Evolutionary conservation across 2,329 filamentous ascomycete genomes (phyloP), one percentile per base, ranked within the genome.

Genomic region (Aspergillus versicolor): DNA sequence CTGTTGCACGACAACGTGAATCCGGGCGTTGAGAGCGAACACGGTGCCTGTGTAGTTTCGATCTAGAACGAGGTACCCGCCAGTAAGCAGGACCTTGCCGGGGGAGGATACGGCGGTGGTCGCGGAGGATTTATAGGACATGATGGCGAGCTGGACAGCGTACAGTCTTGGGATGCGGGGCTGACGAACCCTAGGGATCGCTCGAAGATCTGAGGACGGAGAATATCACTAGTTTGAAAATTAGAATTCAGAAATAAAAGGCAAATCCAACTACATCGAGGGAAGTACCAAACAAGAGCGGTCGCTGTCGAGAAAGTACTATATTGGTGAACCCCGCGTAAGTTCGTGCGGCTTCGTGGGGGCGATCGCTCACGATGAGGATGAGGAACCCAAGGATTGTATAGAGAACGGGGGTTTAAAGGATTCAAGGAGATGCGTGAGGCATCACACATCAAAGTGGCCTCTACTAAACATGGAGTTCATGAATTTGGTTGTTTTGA

Each of bases 61-160:
- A 78, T 97, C 93, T 45, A 99, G 87, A 21, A 97, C 93, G 45
- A 97, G 86, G 76, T 97, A 99, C 60, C 94, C 94, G 62, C 94
- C 94, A 4, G 93, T 91, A 53, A 97, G 84, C 63, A 99, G 84
- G 59, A 99, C 94, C 80, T 99, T 99, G 66, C 94, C 94, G 17
- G 94, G 94, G 21, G 94, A 93, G 61, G 94, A 97, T 63, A 96
- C 85, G 69, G 87, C 88, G 49, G 77, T 75, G 54, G 67, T 62
- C 4, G 66, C 62, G 34, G 65, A 62, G 40, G 68, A 62, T 53
- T 54, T 61, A 37, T 50, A 61, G 46, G 59, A 56, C 58, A 58
- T 58, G 43, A 52, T 43, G 30, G 15, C 32, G 42, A 22, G 30
- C 34, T n/a, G 24, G n/a, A 19, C 7, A 21, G 15, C 40, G 13